Base-by-base conservation (phyloP, 2,329 filamentous ascomycete genomes). In the Didymella exigua region DNA sequence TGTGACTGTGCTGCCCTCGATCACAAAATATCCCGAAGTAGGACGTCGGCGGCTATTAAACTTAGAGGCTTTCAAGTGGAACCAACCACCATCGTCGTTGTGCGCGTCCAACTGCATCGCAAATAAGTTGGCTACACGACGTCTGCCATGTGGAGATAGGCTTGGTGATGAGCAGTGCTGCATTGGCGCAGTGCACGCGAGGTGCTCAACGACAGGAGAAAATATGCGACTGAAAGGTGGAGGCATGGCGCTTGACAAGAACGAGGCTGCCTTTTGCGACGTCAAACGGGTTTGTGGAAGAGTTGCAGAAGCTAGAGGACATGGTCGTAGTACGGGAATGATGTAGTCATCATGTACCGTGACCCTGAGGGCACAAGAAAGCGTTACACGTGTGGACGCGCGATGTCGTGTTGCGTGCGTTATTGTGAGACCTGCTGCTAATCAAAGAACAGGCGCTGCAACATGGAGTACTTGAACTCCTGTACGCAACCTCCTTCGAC, bases 41-140 rank as follows among this genome's bases (percentile, higher is more conserved):
- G 70, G 58, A 63, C 56, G 38, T 68, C 56, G 68, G 71, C 71
- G 71, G 62, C 62, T 74, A 74, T 60, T 65, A 66, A 58, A 61
- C 60, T 60, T 50, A 40, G 62, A 68, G 69, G 67, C 69, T 65
- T 68, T 45, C 48, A 29, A 41, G 52, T 61, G 61, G 59, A 51
- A 57, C 68, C 67, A 65, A 67, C 68, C 64, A 65, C 65, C 34
- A 44, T 24, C 16, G 49, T 59, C 54, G 53, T 53, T 44, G 49
- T 57, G 44, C 33, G 56, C 30, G 23, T 34, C 36, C 46, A 41
- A 42, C 52, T 46, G 47, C 52, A 27, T 50, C 23, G 52, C 16
- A 38, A 47, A 46, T 36, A 50, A 26, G 52, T 34, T 26, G 29
- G 61, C 62, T 57, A 47, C 45, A 60, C 54, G 29, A 52, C 33